Conservation (phyloP, 2,329 filamentous ascomycete species). For the Xylaria sp. region DNA sequence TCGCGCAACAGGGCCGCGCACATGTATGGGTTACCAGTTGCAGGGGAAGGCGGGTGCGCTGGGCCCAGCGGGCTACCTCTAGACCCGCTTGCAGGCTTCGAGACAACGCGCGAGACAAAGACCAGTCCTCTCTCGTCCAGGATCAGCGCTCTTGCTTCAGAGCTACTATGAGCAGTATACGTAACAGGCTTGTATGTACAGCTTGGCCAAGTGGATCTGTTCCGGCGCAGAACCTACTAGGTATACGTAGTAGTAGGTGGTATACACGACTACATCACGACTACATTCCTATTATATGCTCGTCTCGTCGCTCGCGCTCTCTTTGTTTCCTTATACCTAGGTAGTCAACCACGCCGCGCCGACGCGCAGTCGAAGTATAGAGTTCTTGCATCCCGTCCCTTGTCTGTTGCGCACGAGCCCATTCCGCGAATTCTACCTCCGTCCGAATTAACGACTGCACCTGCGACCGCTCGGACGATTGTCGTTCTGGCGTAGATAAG, state of each 20-base stretch:
- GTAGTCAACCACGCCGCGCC: not conserved
- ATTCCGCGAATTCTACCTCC: not conserved
- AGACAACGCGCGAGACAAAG: constrained; percentile 15
- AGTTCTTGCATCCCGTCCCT: constrained; percentile 3
- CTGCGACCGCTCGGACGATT: not conserved
- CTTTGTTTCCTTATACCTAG: not conserved
- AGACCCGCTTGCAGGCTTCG: constrained; percentile 12
- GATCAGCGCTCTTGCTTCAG: constrained; percentile 10
- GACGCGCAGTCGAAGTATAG: not conserved
- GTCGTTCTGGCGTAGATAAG: constrained; percentile 1
- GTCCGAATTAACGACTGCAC: not conserved
- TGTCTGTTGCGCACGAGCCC: constrained; percentile 9
- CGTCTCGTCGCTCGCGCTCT: not conserved
- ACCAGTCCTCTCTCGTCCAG: not conserved
- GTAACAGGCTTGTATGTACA: not conserved
- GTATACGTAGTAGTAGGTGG: not conserved
- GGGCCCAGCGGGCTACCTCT: not conserved
- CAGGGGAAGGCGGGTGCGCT: constrained; percentile 11
- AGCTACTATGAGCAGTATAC: not conserved
- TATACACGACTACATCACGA: not conserved
- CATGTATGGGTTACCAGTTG: not conserved
- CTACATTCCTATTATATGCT: not conserved
- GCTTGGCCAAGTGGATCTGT: not conserved
- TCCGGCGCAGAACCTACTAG: constrained; percentile 3
- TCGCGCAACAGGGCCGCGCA: not conserved